Conservation (phyloP, 306 rosid species). For the Vicia villosa region DNA sequence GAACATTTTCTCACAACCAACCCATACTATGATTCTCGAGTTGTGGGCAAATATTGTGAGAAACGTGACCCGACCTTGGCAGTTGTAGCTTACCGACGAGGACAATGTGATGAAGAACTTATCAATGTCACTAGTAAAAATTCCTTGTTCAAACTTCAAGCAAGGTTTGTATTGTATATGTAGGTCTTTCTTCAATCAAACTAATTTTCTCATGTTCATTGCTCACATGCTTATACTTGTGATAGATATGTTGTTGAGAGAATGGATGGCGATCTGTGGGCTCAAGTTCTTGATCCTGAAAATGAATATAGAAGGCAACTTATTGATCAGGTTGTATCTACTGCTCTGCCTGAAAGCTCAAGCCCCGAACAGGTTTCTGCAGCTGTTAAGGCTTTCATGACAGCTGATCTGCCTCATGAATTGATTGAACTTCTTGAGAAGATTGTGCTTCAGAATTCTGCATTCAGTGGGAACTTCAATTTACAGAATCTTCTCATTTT, state of each 20-base stretch:
- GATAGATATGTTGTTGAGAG: constrained; percentile 98
- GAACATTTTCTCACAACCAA: constrained; percentile 98
- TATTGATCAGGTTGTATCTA: constrained; percentile 98
- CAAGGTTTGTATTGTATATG: constrained; percentile 69
- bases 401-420: constrained; percentile 99
- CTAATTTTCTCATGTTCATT: constrained; percentile 3
- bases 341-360: constrained; percentile 99
- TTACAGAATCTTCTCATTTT: constrained; percentile 92
- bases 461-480: constrained; percentile 97
- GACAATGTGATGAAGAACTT: constrained; percentile 98
- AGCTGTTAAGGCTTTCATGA: constrained; percentile 98
- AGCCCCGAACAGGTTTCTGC: constrained; percentile 99
- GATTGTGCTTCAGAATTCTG: constrained; percentile 99
- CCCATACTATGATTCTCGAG: constrained; percentile 98
- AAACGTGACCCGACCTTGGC: constrained; percentile 99
- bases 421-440: constrained; percentile 99
- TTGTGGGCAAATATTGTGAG: constrained; percentile 99
- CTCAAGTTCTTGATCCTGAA: constrained; percentile 84
- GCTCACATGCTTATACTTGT: constrained; percentile 41
- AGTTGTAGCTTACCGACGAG: constrained; percentile 95
- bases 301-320: constrained; percentile 94
- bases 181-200: constrained; percentile 9
- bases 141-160: constrained; percentile 96
- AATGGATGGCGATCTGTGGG: constrained; percentile 97
- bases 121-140: constrained; percentile 91